phyloP scores from a whole-genome alignment of 257 asterid genomes.

The Oldenlandia corymbosa region DNA sequence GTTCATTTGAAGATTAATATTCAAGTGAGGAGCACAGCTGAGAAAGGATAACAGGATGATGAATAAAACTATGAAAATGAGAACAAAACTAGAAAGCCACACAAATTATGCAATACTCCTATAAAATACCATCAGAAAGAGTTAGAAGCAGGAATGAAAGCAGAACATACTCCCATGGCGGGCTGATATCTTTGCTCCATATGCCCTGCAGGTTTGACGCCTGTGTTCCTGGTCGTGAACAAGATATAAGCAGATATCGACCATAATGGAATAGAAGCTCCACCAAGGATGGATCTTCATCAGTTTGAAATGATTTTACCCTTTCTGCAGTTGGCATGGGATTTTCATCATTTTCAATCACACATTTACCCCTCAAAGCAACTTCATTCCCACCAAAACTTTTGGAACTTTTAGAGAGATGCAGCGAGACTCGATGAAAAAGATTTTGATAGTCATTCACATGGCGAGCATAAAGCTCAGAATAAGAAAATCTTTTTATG shows the following conservation, averaged over 20 bases:
- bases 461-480: constrained; percentile 59
- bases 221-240: constrained; percentile 76
- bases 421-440: constrained; percentile 65
- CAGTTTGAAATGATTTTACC: constrained; percentile 47
- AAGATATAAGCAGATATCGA: constrained; percentile 61
- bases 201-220: constrained; percentile 79
- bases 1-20: constrained; percentile 85
- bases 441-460: constrained; percentile 61
- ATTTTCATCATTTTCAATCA: constrained; percentile 9
- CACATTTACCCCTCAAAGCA: constrained; percentile 1
- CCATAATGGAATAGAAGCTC: constrained; percentile 82
- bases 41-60: constrained; percentile 3
- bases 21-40: constrained; percentile 81
- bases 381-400: constrained; percentile 1
- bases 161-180: constrained; percentile 73
- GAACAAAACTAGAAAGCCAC: not conserved
- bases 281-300: constrained; percentile 70
- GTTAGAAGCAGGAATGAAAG: not conserved
- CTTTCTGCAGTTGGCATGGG: constrained; percentile 43
- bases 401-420: constrained; percentile 40
- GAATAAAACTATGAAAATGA: not conserved
- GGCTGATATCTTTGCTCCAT: constrained; percentile 55
- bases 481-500: constrained; percentile 42
- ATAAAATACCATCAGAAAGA: not conserved
- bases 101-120: not conserved